Evolutionary conservation across 1,284 basidiomycete species (phyloP).

Genomic region (Ganoderma lingzhi): DNA sequence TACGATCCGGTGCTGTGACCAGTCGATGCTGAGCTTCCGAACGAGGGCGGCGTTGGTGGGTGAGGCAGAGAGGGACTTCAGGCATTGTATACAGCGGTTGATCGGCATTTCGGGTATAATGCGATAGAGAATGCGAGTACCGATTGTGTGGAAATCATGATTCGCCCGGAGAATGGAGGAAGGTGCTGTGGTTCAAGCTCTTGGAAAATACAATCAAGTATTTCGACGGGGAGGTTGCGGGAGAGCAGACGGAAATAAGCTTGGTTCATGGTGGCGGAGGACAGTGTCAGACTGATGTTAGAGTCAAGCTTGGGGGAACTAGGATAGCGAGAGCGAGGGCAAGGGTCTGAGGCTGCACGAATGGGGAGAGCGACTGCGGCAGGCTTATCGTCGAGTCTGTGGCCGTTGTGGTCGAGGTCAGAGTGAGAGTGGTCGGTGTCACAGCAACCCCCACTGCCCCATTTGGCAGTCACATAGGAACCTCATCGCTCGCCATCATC

Average conservation of each 20-base stretch:
- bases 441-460: neutral
- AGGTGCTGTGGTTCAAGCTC: constrained; percentile 44
- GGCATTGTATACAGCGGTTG: constrained; percentile 44
- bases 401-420: constrained; percentile 8
- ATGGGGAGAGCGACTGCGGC: neutral
- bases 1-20: constrained; percentile 42
- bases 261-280: neutral
- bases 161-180: constrained; percentile 41
- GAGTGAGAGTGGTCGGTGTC: neutral
- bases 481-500: neutral
- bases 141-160: constrained; percentile 49
- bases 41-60: constrained; percentile 49
- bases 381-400: constrained; percentile 4
- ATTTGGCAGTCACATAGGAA: constrained; percentile 11
- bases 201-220: constrained; percentile 54
- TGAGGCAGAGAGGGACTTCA: constrained; percentile 49
- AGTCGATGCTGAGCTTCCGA: constrained; percentile 53
- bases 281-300: neutral
- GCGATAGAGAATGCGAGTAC: constrained; percentile 55
- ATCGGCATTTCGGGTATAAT: constrained; percentile 48
- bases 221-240: constrained; percentile 54
- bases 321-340: neutral
- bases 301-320: neutral
- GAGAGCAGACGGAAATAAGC: constrained; percentile 28
- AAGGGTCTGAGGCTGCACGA: neutral